Percentiles rank a stretch among this genome's conserved stretches.
These are phyloP conservation scores for Penicillium sp. DNA, from an alignment of 2,329 filamentous ascomycete species.

Conservation along the genomic window DNA sequence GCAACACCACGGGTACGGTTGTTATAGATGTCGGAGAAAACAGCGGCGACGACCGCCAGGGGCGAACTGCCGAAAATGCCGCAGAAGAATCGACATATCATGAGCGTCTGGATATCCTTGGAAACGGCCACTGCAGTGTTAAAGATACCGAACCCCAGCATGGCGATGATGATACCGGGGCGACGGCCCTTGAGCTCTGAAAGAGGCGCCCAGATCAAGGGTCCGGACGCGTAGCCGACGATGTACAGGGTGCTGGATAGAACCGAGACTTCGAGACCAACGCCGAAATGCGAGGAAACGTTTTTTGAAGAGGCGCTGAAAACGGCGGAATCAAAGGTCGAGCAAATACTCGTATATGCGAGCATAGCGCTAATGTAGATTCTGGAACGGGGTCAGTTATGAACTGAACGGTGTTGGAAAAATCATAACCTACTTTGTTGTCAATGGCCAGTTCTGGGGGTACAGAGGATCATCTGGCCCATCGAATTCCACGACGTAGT, in stretches of 20 bases:
- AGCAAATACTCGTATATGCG: slow-evolving; percentile 32
- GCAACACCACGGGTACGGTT: slow-evolving; percentile 37
- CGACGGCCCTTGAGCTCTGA: slow-evolving; percentile 60
- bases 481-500: slow-evolving; percentile 59
- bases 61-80: slow-evolving; percentile 46
- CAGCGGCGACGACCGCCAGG: slow-evolving; percentile 44
- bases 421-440: slow-evolving; percentile 41
- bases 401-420: background rate
- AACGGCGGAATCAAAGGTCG: slow-evolving; percentile 57
- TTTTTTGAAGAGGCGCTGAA: slow-evolving; percentile 63
- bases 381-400: slow-evolving; percentile 7
- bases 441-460: slow-evolving; percentile 53
- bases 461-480: slow-evolving; percentile 52
- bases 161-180: slow-evolving; percentile 47
- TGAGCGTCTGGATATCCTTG: slow-evolving; percentile 39
- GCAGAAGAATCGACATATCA: slow-evolving; percentile 46
- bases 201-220: slow-evolving; percentile 60
- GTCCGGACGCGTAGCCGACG: slow-evolving; percentile 54
- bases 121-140: slow-evolving; percentile 45
- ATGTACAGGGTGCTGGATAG: slow-evolving; percentile 49
- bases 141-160: slow-evolving; percentile 44
- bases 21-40: slow-evolving; percentile 50
- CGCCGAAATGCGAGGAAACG: slow-evolving; percentile 50
- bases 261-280: slow-evolving; percentile 40
- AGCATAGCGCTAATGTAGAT: slow-evolving; percentile 20